These are phyloP conservation scores for Cladosporium sp. DNA, from an alignment of 2,329 filamentous ascomycete species.

Conservation along the genomic window DNA sequence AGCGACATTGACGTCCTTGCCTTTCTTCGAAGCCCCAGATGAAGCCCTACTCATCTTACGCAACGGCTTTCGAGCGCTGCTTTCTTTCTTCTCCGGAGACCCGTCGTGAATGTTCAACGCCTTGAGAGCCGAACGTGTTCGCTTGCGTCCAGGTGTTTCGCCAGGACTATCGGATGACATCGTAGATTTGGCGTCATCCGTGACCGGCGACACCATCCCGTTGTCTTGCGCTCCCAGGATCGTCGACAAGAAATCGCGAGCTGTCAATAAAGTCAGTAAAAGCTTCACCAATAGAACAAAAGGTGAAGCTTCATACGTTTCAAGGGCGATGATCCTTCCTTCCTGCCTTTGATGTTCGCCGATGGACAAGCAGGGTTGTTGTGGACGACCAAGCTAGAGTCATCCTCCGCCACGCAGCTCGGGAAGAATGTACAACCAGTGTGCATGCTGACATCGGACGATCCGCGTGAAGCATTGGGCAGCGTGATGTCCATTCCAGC, in stretches of 20 bases:
- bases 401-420: slow-evolving; percentile 27
- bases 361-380: slow-evolving; percentile 14
- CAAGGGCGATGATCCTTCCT: slow-evolving; percentile 22
- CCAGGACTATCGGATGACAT: slow-evolving; percentile 18
- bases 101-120: slow-evolving; percentile 20
- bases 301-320: slow-evolving; percentile 12
- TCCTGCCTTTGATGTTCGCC: slow-evolving; percentile 22
- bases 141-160: slow-evolving; percentile 22
- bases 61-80: slow-evolving; percentile 13
- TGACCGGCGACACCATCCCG: background rate
- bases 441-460: slow-evolving; percentile 34
- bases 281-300: background rate
- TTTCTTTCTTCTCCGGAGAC: slow-evolving; percentile 23
- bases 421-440: slow-evolving; percentile 27
- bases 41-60: slow-evolving; percentile 23
- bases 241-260: slow-evolving; percentile 26
- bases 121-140: slow-evolving; percentile 24
- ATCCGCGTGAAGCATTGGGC: slow-evolving; percentile 19
- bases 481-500: background rate
- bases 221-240: slow-evolving; percentile 18
- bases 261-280: slow-evolving; percentile 16
- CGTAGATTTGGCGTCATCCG: slow-evolving; percentile 14
- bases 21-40: background rate
- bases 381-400: slow-evolving; percentile 23
- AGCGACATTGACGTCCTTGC: background rate